Evolutionary conservation across 441 rosid genomes (phyloP).

Genomic region (Omphalea diandra): DNA sequence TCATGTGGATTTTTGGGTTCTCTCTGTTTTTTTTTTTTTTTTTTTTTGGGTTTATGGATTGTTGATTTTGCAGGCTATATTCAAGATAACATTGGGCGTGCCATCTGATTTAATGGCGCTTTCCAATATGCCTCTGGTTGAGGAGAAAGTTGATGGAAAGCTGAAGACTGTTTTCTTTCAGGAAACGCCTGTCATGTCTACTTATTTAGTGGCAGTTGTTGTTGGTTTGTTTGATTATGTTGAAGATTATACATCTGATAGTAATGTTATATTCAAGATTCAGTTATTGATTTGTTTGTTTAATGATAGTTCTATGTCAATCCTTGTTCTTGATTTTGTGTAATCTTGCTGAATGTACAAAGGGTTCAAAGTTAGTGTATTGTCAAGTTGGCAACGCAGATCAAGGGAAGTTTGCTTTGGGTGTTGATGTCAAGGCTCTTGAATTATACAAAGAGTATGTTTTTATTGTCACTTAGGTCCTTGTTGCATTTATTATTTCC

Average conservation of each 20-base stretch:
- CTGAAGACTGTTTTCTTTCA: constrained; percentile 68
- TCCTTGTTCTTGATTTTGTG: constrained; percentile 13
- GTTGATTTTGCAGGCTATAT: constrained; percentile 63
- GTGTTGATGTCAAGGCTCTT: constrained; percentile 87
- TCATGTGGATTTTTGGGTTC: background rate
- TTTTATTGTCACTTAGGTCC: constrained; percentile 21
- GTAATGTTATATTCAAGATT: constrained; percentile 37
- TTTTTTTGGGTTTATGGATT: constrained; percentile 4
- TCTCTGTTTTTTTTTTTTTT: no score
- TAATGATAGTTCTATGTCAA: background rate
- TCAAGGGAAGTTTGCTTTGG: constrained; percentile 86
- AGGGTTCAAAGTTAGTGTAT: constrained; percentile 86
- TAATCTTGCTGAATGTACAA: constrained; percentile 16
- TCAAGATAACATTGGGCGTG: constrained; percentile 83
- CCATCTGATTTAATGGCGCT: constrained; percentile 83
- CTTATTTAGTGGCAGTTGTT: constrained; percentile 91
- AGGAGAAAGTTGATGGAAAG: constrained; percentile 69
- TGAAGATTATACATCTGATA: constrained; percentile 91
- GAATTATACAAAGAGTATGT: constrained; percentile 83
- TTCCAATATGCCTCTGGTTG: constrained; percentile 84
- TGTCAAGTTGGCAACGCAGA: constrained; percentile 86
- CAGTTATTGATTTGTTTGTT: background rate
- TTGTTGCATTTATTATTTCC: constrained; percentile 6
- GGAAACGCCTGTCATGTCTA: constrained; percentile 95
- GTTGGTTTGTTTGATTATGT: constrained; percentile 88